Conservation (phyloP, 768 basidiomycete species). For the Polyporus arcularius region DNA sequence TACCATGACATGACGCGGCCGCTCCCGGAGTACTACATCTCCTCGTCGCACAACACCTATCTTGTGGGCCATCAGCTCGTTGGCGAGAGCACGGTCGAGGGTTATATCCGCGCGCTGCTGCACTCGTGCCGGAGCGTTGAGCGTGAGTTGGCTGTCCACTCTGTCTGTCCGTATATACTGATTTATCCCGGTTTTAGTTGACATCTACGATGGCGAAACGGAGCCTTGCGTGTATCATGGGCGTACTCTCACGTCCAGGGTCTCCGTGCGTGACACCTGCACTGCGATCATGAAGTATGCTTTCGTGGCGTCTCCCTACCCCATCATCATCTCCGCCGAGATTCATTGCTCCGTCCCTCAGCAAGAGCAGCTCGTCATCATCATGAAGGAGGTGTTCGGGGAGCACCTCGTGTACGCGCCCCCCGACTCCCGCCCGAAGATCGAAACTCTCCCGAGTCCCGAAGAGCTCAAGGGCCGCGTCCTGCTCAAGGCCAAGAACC, state of each 20-base stretch:
- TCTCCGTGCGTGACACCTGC: constrained; percentile 79
- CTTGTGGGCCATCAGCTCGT: constrained; percentile 85
- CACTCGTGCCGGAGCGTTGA: constrained; percentile 94
- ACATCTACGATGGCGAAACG: constrained; percentile 85
- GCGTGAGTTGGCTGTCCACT: constrained; percentile 48
- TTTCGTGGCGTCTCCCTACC: constrained; percentile 88
- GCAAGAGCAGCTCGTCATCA: constrained; percentile 76
- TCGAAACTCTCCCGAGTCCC: constrained; percentile 77
- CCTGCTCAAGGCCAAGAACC: constrained; percentile 87
- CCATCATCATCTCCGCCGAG: constrained; percentile 91
- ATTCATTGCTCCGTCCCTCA: constrained; percentile 80
- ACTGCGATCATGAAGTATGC: constrained; percentile 86
- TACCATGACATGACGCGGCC: constrained; percentile 90
- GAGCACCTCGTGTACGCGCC: constrained; percentile 50
- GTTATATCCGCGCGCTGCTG: constrained; percentile 89
- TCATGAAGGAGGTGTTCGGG: constrained; percentile 69
- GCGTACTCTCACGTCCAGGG: constrained; percentile 82
- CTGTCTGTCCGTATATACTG: not conserved
- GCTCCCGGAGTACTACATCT: constrained; percentile 85
- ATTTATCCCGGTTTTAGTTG: constrained; percentile 55
- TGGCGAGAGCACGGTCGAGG: constrained; percentile 87
- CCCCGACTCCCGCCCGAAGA: constrained; percentile 47
- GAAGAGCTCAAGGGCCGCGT: constrained; percentile 76
- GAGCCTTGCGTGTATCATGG: constrained; percentile 91
- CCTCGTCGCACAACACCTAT: constrained; percentile 92